These are phyloP conservation scores for Leccinum fallax DNA, from an alignment of 1,284 basidiomycete genomes.

Conservation along the genomic window DNA sequence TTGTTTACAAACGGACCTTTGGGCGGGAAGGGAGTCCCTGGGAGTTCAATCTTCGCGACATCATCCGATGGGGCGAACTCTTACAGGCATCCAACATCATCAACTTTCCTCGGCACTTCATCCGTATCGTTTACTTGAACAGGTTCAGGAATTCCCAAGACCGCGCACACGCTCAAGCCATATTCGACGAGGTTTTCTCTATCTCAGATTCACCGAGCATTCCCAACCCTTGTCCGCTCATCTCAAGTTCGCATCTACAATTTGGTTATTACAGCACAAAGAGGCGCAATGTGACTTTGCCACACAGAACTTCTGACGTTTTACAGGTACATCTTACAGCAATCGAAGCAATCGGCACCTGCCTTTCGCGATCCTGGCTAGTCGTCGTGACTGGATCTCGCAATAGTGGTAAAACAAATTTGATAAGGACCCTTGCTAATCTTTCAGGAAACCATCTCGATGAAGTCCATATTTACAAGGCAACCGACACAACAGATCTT, in stretches of 20 bases:
- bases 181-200: conserved; percentile 70
- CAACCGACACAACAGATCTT: conserved; percentile 93
- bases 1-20: conserved; percentile 69
- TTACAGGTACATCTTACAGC: conserved; percentile 68
- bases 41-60: conserved; percentile 98
- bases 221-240: conserved; percentile 31
- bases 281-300: conserved; percentile 48
- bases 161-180: conserved; percentile 54
- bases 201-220: conserved; percentile 23
- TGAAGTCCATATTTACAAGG: conserved; percentile 83
- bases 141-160: conserved; percentile 83
- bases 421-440: conserved; percentile 75
- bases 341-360: conserved; percentile 78
- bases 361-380: conserved; percentile 83
- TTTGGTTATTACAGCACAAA: conserved; percentile 67
- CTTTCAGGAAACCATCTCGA: conserved; percentile 70
- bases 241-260: conserved; percentile 64
- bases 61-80: conserved; percentile 88
- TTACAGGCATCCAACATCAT: conserved; percentile 41
- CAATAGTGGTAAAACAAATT: conserved; percentile 79
- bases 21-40: conserved; percentile 90
- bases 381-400: conserved; percentile 83
- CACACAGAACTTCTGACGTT: conserved; percentile 49
- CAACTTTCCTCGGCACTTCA: conserved; percentile 48
- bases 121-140: conserved; percentile 79